Evolutionary conservation across 805 yeast genomes (phyloP).

Genomic region (Barnettozyma siamensis): DNA sequence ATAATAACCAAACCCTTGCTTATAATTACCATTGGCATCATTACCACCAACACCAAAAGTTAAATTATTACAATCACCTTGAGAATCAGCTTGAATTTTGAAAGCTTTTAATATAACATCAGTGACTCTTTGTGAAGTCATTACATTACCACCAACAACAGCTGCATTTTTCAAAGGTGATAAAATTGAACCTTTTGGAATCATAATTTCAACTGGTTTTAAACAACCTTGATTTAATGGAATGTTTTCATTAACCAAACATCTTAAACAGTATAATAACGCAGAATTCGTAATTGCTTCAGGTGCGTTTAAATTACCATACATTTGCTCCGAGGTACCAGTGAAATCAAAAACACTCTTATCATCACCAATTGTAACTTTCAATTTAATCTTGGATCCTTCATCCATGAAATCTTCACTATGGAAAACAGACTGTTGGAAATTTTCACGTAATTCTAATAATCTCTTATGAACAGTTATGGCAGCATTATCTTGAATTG

Average conservation of each 20-base stretch:
- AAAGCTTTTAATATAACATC: constrained; percentile 87
- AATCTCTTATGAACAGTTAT: constrained; percentile 56
- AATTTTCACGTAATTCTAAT: constrained; percentile 38
- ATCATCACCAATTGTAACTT: constrained; percentile 43
- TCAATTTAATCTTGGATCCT: constrained; percentile 61
- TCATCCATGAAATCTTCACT: constrained; percentile 75
- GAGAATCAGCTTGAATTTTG: constrained; percentile 88
- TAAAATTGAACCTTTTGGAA: constrained; percentile 59
- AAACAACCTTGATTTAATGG: constrained; percentile 94
- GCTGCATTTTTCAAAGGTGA: constrained; percentile 84
- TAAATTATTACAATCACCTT: constrained; percentile 91
- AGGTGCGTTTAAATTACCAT: constrained; percentile 92
- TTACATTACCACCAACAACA: constrained; percentile 91
- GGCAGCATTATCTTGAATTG: constrained; percentile 77
- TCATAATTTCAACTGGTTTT: constrained; percentile 62
- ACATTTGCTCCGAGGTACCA: constrained; percentile 82
- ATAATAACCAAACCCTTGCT: constrained; percentile 79
- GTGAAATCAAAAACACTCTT: constrained; percentile 74
- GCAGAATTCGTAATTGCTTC: constrained; percentile 86
- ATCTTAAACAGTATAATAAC: constrained; percentile 77
- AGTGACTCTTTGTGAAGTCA: constrained; percentile 89
- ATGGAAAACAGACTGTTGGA: constrained; percentile 31
- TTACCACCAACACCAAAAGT: constrained; percentile 84
- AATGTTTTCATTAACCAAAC: constrained; percentile 78
- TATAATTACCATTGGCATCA: constrained; percentile 39